Evolutionary conservation across 345 rosid species (phyloP).

Genomic region (Dovyalis caffra): DNA sequence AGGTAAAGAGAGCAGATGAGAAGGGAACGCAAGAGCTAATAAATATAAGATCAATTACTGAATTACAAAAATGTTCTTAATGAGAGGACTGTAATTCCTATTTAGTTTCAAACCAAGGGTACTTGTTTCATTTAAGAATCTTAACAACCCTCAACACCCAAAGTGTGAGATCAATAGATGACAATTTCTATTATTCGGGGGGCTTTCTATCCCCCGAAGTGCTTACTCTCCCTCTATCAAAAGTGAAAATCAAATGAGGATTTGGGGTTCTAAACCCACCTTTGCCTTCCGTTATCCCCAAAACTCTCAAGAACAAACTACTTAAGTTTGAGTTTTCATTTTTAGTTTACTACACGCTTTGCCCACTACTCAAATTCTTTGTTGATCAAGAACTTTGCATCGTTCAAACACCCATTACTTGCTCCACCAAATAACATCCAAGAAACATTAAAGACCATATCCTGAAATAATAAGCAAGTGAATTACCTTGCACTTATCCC

Average conservation of each 20-base stretch:
- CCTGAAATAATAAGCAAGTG: background rate
- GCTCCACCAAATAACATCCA: background rate
- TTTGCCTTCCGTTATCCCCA: background rate
- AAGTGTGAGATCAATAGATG: background rate
- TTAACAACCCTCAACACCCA: background rate
- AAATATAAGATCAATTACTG: background rate
- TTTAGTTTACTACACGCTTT: background rate
- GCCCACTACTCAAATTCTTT: background rate
- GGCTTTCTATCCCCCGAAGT: background rate
- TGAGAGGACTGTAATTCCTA: background rate
- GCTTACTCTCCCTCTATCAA: background rate
- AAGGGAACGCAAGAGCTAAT: background rate
- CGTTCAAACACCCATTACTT: background rate
- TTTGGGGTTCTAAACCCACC: background rate
- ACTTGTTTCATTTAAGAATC: background rate
- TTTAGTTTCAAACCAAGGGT: background rate
- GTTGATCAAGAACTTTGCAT: background rate
- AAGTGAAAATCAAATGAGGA: background rate
- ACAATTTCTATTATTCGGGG: background rate
- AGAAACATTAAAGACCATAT: background rate
- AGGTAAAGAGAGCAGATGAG: background rate
- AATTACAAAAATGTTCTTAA: background rate
- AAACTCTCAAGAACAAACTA: background rate
- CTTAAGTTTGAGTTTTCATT: background rate
- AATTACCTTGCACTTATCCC: slow-evolving; percentile 98